Evolutionary conservation across 345 rosid genomes (phyloP).

Genomic region (Eucalyptus regnans): DNA sequence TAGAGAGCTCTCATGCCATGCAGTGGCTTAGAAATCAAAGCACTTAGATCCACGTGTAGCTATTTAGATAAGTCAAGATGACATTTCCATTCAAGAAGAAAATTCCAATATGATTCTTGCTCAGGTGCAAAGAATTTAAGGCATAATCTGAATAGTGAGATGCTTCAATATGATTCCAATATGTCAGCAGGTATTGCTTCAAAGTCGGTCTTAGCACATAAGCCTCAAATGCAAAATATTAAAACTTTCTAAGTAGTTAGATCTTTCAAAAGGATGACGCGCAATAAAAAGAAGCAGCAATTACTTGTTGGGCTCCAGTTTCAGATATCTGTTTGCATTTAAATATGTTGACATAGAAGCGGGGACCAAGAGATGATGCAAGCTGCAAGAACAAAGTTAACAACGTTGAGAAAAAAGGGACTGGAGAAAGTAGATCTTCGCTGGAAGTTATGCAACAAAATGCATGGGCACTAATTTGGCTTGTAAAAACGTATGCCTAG

Average conservation of each 20-base stretch:
- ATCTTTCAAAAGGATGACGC: background rate
- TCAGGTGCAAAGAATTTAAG: background rate
- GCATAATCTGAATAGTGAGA: background rate
- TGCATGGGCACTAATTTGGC: background rate
- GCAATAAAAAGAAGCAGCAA: background rate
- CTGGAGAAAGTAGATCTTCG: background rate
- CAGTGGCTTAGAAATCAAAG: background rate
- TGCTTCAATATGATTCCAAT: background rate
- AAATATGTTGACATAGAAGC: conserved; percentile 88
- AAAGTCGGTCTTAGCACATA: background rate
- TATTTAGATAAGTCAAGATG: background rate
- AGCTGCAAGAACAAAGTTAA: conserved; percentile 42
- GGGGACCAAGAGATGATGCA: conserved; percentile 96
- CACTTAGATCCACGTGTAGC: background rate
- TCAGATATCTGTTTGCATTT: conserved; percentile 96
- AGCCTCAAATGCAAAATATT: background rate
- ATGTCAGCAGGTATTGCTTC: background rate
- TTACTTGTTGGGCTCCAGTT: conserved; percentile 97
- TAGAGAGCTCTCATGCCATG: background rate
- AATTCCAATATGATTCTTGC: background rate
- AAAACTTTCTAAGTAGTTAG: background rate
- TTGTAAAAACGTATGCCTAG: background rate
- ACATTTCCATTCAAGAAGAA: background rate
- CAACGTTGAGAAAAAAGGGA: background rate
- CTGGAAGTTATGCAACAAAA: background rate